phyloP scores from a whole-genome alignment of 805 yeast species.

The Candida tammaniensis region DNA sequence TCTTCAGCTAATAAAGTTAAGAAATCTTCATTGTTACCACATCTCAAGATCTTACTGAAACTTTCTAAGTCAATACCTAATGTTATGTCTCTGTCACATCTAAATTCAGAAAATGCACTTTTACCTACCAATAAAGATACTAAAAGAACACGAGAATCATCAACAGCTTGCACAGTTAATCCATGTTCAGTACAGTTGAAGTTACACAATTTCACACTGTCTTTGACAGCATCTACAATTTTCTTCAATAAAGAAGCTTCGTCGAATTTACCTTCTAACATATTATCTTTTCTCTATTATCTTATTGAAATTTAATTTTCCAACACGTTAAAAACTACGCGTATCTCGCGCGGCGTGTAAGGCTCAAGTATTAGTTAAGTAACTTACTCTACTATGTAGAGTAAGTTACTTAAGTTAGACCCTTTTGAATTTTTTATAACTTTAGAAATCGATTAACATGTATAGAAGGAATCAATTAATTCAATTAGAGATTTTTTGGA shows the following conservation, averaged over 20 bases:
- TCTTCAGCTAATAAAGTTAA: conserved; percentile 89
- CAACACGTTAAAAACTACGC: no score
- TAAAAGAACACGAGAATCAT: conserved; percentile 91
- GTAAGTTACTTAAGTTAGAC: no score
- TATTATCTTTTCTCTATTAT: conserved; percentile 21
- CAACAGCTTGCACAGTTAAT: conserved; percentile 95
- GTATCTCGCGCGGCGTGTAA: not conserved
- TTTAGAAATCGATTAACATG: no score
- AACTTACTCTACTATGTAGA: no score
- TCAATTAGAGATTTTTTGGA: no score
- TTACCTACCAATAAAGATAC: conserved; percentile 85
- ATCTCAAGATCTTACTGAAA: conserved; percentile 81
- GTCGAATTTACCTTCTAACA: conserved; percentile 97
- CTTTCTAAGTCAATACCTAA: conserved; percentile 88
- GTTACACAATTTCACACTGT: conserved; percentile 91
- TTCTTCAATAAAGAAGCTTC: conserved; percentile 90
- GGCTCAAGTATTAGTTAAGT: not conserved
- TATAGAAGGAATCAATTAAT: no score
- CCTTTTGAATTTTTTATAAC: no score
- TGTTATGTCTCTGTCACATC: conserved; percentile 93
- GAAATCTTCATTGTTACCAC: conserved; percentile 88
- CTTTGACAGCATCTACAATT: conserved; percentile 90
- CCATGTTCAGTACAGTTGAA: conserved; percentile 96
- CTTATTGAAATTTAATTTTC: no score
- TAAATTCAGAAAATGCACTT: conserved; percentile 84